Evolutionary conservation across 2,329 filamentous ascomycete species (phyloP).

Genomic region (Botrytis byssoidea): DNA sequence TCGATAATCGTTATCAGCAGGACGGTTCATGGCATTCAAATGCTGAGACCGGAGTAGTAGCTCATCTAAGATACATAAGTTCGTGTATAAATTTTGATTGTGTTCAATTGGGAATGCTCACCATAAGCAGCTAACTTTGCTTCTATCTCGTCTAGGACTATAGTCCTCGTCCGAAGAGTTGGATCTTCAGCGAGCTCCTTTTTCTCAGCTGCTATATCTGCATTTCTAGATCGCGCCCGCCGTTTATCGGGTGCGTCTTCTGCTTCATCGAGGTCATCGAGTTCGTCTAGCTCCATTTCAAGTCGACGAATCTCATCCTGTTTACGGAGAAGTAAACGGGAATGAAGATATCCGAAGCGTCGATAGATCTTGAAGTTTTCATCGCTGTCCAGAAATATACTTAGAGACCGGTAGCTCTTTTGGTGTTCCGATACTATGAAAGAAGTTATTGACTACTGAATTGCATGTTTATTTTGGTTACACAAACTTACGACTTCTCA

Average conservation of each 20-base stretch:
- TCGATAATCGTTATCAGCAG: constrained; percentile 37
- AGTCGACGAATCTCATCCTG: constrained; percentile 30
- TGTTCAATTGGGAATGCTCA: background rate
- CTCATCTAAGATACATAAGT: background rate
- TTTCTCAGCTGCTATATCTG: constrained; percentile 11
- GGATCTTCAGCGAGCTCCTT: background rate
- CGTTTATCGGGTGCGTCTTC: background rate
- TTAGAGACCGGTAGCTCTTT: constrained; percentile 42
- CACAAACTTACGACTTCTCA: constrained; percentile 12
- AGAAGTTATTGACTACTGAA: background rate
- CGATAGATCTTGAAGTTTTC: constrained; percentile 45
- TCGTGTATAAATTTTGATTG: background rate
- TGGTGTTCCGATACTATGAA: constrained; percentile 26
- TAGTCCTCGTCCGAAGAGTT: constrained; percentile 8
- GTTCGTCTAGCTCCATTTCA: constrained; percentile 27
- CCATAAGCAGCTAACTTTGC: constrained; percentile 23
- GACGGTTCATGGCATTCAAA: constrained; percentile 35
- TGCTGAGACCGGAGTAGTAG: constrained; percentile 23
- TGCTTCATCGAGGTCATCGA: constrained; percentile 25
- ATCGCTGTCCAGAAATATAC: constrained; percentile 44
- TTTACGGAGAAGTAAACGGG: constrained; percentile 38
- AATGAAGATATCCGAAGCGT: constrained; percentile 44
- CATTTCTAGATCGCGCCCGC: constrained; percentile 19
- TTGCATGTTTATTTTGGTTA: background rate
- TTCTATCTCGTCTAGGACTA: constrained; percentile 26